Percentiles rank a stretch among this genome's conserved stretches.
Evolutionary conservation across 345 rosid species (phyloP).

Genomic region (Heritiera fomes): DNA sequence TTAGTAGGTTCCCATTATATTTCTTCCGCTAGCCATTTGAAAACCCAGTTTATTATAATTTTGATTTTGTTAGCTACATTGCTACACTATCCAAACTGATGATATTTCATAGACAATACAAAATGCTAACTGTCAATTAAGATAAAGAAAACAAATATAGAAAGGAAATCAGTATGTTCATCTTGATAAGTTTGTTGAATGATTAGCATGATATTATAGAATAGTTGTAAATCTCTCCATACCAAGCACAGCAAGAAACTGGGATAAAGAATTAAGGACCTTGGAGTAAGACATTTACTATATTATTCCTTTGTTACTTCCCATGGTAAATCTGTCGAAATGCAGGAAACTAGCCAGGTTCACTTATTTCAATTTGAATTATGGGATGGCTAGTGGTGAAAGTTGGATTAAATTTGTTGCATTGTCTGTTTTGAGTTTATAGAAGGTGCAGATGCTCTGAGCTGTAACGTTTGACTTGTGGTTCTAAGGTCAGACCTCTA

Average conservation of each 20-base stretch:
- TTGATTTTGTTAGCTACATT: constrained; percentile 33
- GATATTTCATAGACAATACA: constrained; percentile 17
- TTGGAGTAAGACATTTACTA: constrained; percentile 17
- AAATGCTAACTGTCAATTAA: constrained; percentile 10
- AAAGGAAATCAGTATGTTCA: constrained; percentile 20
- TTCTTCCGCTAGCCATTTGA: constrained; percentile 45
- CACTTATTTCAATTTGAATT: background rate
- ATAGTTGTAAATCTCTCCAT: background rate
- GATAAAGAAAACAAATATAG: constrained; percentile 23
- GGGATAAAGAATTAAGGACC: constrained; percentile 10
- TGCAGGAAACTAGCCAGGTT: constrained; percentile 9
- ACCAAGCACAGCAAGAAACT: constrained; percentile 10
- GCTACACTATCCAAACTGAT: constrained; percentile 26
- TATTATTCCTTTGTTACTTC: background rate
- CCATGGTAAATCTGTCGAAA: constrained; percentile 3
- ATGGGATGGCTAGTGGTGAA: background rate
- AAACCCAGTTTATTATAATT: constrained; percentile 31
- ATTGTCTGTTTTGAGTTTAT: background rate
- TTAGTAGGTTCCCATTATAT: constrained; percentile 78
- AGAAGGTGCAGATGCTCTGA: too few species aligned
- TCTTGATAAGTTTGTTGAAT: constrained; percentile 25
- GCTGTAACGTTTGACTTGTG: too few species aligned
- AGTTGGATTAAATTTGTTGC: too few species aligned
- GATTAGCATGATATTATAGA: background rate
- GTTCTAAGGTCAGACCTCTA: too few species aligned